A percentile compares a stretch with the other conserved stretches of the same genome.
Evolutionary conservation across 108 stramenopile species (phyloP).

Genomic region (Aurantiochytrium sp.): DNA sequence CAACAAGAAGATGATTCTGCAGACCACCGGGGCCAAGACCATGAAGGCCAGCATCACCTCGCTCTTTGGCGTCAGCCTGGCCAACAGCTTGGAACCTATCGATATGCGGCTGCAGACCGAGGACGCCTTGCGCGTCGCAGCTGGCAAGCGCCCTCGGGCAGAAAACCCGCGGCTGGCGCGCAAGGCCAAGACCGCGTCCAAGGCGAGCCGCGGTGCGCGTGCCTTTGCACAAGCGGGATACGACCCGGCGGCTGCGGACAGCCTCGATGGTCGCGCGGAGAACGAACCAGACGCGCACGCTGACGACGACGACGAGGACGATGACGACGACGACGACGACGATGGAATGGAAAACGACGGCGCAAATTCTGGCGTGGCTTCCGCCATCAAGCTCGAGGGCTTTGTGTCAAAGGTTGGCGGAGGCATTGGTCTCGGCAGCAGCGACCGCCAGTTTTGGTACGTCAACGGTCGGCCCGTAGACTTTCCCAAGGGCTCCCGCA

Average conservation of each 20-base stretch:
- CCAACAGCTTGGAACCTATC: not conserved
- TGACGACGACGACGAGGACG: no score
- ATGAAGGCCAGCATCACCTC: conserved; percentile 32
- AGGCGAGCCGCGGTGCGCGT: no score
- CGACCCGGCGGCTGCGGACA: not conserved
- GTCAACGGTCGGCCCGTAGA: conserved; percentile 94
- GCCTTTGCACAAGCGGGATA: no score
- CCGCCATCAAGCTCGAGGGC: conserved; percentile 50
- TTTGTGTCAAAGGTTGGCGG: conserved; percentile 65
- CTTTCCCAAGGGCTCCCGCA: conserved; percentile 67
- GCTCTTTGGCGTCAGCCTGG: not conserved
- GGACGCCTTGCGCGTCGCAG: not conserved
- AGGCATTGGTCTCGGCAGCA: conserved; percentile 62
- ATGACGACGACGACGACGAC: no score
- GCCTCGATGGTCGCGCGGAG: no score
- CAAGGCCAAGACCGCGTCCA: no score
- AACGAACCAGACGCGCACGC: no score
- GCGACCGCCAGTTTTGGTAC: conserved; percentile 79
- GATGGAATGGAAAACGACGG: no score
- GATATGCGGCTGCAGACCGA: not conserved
- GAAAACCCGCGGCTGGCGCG: no score
- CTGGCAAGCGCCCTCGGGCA: no score
- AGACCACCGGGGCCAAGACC: not conserved
- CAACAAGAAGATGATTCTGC: not conserved
- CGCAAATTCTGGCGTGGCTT: no score